Conservation (phyloP, 768 basidiomycete genomes). For the Rhizopogon rudus region DNA sequence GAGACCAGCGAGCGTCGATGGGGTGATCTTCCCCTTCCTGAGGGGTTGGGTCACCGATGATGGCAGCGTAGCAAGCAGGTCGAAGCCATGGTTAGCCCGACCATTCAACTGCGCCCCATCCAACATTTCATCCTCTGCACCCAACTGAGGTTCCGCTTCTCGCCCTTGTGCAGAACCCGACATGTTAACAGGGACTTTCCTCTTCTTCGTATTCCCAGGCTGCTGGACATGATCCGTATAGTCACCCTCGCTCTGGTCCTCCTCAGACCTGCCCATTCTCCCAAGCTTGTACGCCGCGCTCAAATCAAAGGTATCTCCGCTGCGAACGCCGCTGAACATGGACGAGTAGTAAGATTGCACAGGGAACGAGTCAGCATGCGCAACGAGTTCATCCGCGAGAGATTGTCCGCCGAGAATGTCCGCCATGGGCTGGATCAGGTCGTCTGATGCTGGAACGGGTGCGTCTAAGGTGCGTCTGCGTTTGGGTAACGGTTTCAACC, state of each 20-base stretch:
- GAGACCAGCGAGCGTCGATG: slow-evolving; percentile 62
- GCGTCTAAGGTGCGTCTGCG: slow-evolving; percentile 52
- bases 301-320: slow-evolving; percentile 18
- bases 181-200: slow-evolving; percentile 73
- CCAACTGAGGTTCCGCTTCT: slow-evolving; percentile 36
- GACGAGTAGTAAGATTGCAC: slow-evolving; percentile 64
- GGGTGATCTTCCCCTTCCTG: slow-evolving; percentile 44
- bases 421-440: slow-evolving; percentile 26
- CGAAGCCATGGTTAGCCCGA: slow-evolving; percentile 20
- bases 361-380: slow-evolving; percentile 52
- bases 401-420: slow-evolving; percentile 37
- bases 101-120: slow-evolving; percentile 23
- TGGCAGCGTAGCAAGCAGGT: slow-evolving; percentile 12
- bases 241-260: slow-evolving; percentile 55
- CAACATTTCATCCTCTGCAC: slow-evolving; percentile 37
- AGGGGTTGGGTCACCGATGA: slow-evolving; percentile 15
- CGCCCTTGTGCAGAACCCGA: slow-evolving; percentile 36
- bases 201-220: slow-evolving; percentile 83
- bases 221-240: slow-evolving; percentile 68
- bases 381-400: slow-evolving; percentile 53
- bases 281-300: slow-evolving; percentile 20
- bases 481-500: slow-evolving; percentile 77
- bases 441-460: slow-evolving; percentile 20
- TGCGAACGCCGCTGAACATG: slow-evolving; percentile 34
- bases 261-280: slow-evolving; percentile 35